phyloP scores from a whole-genome alignment of 2,329 filamentous ascomycete genomes.

The Fusarium hostae region DNA sequence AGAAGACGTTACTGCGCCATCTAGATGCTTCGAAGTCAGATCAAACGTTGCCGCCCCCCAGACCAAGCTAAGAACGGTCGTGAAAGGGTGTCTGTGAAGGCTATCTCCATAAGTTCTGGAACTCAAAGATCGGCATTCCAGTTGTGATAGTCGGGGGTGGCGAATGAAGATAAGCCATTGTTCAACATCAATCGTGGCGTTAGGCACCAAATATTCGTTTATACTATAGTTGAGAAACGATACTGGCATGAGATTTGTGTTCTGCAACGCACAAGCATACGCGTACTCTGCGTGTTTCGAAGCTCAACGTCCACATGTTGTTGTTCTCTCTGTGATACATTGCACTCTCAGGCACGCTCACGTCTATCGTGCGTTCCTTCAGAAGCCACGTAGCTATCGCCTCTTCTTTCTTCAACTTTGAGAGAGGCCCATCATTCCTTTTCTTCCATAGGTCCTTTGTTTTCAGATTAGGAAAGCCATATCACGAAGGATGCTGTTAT shows the following conservation, averaged over 20 bases:
- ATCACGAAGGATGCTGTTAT: not conserved
- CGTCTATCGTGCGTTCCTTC: not conserved
- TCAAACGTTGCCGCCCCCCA: not conserved
- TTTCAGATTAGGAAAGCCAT: too few species aligned
- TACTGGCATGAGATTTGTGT: not conserved
- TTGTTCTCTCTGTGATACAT: not conserved
- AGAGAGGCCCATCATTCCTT: not conserved
- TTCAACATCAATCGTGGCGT: conserved; percentile 7
- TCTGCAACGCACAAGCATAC: not conserved
- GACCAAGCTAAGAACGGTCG: not conserved
- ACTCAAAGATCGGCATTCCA: not conserved
- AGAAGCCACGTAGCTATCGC: not conserved
- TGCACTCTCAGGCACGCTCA: not conserved
- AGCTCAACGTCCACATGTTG: not conserved
- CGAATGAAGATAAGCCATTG: conserved; percentile 8
- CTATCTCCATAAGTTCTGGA: conserved; percentile 1
- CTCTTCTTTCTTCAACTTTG: not conserved
- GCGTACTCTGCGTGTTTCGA: not conserved
- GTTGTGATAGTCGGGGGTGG: conserved; percentile 1
- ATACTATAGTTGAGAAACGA: not conserved
- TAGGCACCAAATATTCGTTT: not conserved
- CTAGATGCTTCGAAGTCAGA: not conserved
- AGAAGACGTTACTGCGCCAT: not conserved
- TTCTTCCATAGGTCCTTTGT: not conserved
- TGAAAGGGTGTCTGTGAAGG: conserved; percentile 5